Conservation (phyloP, 768 basidiomycete species). For the Piloderma croceum region DNA sequence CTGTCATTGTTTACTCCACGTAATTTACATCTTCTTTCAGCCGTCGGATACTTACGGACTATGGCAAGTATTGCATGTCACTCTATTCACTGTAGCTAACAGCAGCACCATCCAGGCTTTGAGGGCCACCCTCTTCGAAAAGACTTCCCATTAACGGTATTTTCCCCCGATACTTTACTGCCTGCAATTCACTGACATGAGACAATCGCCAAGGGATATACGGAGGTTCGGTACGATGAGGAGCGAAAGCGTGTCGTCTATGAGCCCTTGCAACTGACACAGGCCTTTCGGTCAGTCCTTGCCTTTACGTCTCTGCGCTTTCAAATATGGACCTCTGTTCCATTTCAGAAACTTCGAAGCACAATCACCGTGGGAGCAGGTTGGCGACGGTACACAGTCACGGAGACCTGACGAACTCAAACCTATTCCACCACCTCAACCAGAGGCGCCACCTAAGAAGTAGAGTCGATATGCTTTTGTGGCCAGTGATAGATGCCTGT, state of each 20-base stretch:
- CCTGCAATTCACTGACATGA: slow-evolving; percentile 1
- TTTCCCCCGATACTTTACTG: slow-evolving; percentile 19
- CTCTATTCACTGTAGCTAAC: no score
- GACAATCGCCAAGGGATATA: slow-evolving; percentile 79
- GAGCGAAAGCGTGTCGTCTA: slow-evolving; percentile 96
- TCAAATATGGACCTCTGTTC: slow-evolving; percentile 1
- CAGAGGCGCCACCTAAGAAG: slow-evolving; percentile 76
- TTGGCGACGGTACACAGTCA: slow-evolving; percentile 59
- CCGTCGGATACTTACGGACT: slow-evolving; percentile 96
- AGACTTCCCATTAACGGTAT: slow-evolving; percentile 94
- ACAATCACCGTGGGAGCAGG: slow-evolving; percentile 92
- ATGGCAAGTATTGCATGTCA: slow-evolving; percentile 48
- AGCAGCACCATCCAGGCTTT: slow-evolving; percentile 51
- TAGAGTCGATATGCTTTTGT: slow-evolving; percentile 30
- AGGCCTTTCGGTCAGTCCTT: slow-evolving; percentile 82
- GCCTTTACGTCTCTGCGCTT: neutral
- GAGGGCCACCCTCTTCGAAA: slow-evolving; percentile 97
- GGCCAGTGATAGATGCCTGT: neutral
- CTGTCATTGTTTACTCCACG: neutral
- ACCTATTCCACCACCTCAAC: slow-evolving; percentile 67
- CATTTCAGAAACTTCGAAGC: slow-evolving; percentile 83
- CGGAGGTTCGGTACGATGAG: slow-evolving; percentile 96
- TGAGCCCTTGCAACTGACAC: slow-evolving; percentile 94
- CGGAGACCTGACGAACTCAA: slow-evolving; percentile 68
- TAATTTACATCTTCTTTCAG: slow-evolving; percentile 33